Base-by-base conservation (phyloP, 305 asterid species). In the Caryopteris hybrid region DNA sequence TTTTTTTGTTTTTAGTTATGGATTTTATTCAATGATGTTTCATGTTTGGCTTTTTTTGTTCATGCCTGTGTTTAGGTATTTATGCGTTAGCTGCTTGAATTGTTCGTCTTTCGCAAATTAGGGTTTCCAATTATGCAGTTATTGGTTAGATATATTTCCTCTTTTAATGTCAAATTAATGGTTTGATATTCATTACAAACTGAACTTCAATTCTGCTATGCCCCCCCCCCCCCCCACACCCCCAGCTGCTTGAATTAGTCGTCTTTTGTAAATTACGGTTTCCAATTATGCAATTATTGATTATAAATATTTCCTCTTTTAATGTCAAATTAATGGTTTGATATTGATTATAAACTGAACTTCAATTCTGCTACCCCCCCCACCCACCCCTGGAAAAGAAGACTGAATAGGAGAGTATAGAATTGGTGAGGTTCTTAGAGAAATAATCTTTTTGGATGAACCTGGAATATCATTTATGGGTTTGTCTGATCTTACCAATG, bases 311-410 rank as follows among this genome's bases (percentile, higher is more conserved):
- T n/a, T n/a, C n/a, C n/a, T n/a, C n/a, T n/a, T n/a, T 42, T 36
- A 39, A 36, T 16, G 10, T 54, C 23, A 53, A 43, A 14, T 27
- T 14, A 56, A 42, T 3, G 29, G 54, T 13, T 68, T 52, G 2
- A 34, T 53, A 17, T 23, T 64, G 23, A 51, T 52, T 48, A 55
- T 51, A 7, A 12, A 63, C 50, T 39, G 33, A 48, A 65, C 53
- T 52, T n/a, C 25, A 52, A 45, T 45, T 70, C 23, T 16, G 59
- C 70, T 56, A 25, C n/a, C n/a, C n/a, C n/a, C n/a, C n/a, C n/a
- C n/a, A n/a, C n/a, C n/a, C n/a, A n/a, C 10, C 25, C 46, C 8
- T 73, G 29, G 36, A 52, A 23, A 58, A 21, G 58, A 46, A 36
- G 54, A 60, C 52, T 50, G 60, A 43, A 27, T 10, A 41, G 20